Evolutionary conservation across 139 green algal genomes (phyloP), one percentile per base, ranked within the genome.

Genomic region (Gonium pectorale): DNA sequence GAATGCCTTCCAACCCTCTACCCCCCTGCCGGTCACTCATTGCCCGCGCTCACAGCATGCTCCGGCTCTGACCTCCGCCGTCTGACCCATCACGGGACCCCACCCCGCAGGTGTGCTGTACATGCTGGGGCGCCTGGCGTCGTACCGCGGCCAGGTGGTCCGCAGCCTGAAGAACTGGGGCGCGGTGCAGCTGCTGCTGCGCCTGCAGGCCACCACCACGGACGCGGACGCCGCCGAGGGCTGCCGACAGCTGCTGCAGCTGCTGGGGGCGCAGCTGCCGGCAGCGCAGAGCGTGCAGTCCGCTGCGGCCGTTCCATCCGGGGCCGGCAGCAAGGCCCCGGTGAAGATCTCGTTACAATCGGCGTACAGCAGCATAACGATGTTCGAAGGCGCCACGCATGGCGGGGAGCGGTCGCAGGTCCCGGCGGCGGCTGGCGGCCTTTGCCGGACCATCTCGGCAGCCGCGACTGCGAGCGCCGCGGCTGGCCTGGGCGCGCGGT

Each of bases 151-250:
- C 31, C 31, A 56, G 2, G 83, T 88, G 37, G 56, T 71, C 41
- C 68, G 62, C 51, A 74, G 35, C 60, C 66, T 84, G 3, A 37
- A 41, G 5, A 40, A 43, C 40, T 74, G 86, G 69, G 83, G 75
- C 1, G 83, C 83, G 0, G 70, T 74, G 9, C 60, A 22, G 38
- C 35, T 88, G 83, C 83, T 88, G 51, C 69, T 22, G 29, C 62
- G 73, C 5, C 51, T 84, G 73, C 51, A 85, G 33, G 66, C 54
- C 22, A 77, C 85, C 41, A 85, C 75, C 1, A 68, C 37, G 6
- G 81, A 91, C 52, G 51, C 52, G 29, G 75, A 89, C 54, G 67
- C 83, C 22, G 63, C 69, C 2, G 78, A 83, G 60, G 78, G 43
- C 31, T 69, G 69, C 21, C 38, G 63, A 19, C 74, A 84, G 67